A percentile compares a stretch with the other conserved stretches of the same genome.
Conservation (phyloP, 2,329 filamentous ascomycete species). For the Aspergillus sojae region DNA sequence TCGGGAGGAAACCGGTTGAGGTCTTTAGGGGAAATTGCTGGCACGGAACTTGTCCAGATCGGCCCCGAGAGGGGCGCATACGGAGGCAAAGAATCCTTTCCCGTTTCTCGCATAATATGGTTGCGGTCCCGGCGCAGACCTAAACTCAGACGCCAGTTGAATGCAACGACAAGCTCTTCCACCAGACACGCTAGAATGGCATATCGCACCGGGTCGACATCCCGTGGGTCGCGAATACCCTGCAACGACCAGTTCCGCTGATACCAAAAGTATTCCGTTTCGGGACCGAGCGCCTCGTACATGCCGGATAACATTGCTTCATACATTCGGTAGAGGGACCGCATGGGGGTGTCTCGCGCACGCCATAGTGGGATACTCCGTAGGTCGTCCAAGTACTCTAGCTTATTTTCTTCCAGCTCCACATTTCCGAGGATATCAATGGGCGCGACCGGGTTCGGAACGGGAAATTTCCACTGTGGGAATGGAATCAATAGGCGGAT, state of each 20-base stretch:
- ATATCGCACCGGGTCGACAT: constrained; percentile 32
- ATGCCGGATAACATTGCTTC: constrained; percentile 24
- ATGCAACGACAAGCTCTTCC: constrained; percentile 25
- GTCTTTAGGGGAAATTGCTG: constrained; percentile 16
- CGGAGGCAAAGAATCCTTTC: constrained; percentile 25
- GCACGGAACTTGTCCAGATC: constrained; percentile 22
- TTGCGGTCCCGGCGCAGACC: constrained; percentile 27
- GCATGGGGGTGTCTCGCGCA: constrained; percentile 31
- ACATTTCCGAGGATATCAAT: constrained; percentile 19
- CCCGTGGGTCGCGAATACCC: constrained; percentile 28
- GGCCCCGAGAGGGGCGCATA: constrained; percentile 24
- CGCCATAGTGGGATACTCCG: constrained; percentile 30
- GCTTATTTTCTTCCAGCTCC: constrained; percentile 10
- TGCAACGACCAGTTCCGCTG: constrained; percentile 23
- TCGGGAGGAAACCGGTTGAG: constrained; percentile 13
- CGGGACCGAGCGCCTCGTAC: constrained; percentile 24
- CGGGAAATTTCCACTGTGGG: constrained; percentile 27
- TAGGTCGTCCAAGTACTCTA: constrained; percentile 27
- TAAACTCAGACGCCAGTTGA: constrained; percentile 32
- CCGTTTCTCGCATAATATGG: constrained; percentile 27
- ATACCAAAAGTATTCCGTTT: constrained; percentile 31
- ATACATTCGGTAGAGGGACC: constrained; percentile 33
- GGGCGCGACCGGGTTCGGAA: constrained; percentile 23
- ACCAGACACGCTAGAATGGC: constrained; percentile 29
- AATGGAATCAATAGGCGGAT: constrained; percentile 27